phyloP scores from a whole-genome alignment of 805 yeast genomes.

The Starmerella sp. region DNA sequence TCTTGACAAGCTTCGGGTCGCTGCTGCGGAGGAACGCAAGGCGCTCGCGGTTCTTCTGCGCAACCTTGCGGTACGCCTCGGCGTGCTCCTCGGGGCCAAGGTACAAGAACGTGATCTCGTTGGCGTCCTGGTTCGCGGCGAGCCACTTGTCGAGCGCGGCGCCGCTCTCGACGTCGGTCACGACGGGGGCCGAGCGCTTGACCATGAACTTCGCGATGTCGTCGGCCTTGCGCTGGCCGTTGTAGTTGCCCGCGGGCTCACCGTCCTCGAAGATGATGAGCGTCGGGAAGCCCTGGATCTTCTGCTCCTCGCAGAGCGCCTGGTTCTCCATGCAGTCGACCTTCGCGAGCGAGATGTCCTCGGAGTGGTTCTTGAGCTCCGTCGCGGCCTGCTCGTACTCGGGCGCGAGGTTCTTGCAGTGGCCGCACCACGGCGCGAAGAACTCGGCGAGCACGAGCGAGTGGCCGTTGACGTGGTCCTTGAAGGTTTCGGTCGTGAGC shows the following conservation, averaged over 20 bases:
- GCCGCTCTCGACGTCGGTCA: constrained; percentile 38
- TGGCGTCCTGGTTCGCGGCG: constrained; percentile 21
- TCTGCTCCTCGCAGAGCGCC: constrained; percentile 53
- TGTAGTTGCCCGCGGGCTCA: constrained; percentile 48
- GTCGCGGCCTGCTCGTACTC: constrained; percentile 29
- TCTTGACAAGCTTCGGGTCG: constrained; percentile 31
- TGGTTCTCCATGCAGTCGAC: constrained; percentile 81
- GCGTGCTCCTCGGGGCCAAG: constrained; percentile 36
- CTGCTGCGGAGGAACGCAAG: constrained; percentile 42
- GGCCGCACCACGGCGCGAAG: constrained; percentile 98
- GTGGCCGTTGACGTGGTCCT: constrained; percentile 53
- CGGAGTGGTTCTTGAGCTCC: constrained; percentile 11
- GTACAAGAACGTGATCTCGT: constrained; percentile 39
- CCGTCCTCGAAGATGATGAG: constrained; percentile 52
- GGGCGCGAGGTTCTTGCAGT: constrained; percentile 44
- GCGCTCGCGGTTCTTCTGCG: constrained; percentile 52
- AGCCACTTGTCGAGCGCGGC: constrained; percentile 42
- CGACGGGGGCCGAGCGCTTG: constrained; percentile 73
- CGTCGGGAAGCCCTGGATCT: constrained; percentile 75
- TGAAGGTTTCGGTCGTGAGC: constrained; percentile 55
- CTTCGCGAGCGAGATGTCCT: constrained; percentile 45
- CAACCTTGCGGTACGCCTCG: constrained; percentile 50
- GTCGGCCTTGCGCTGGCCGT: constrained; percentile 73
- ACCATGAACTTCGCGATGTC: constrained; percentile 70
- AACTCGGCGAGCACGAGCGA: constrained; percentile 77